Evolutionary conservation across 1,284 basidiomycete species (phyloP).

Genomic region (Fomitopsis palustris): DNA sequence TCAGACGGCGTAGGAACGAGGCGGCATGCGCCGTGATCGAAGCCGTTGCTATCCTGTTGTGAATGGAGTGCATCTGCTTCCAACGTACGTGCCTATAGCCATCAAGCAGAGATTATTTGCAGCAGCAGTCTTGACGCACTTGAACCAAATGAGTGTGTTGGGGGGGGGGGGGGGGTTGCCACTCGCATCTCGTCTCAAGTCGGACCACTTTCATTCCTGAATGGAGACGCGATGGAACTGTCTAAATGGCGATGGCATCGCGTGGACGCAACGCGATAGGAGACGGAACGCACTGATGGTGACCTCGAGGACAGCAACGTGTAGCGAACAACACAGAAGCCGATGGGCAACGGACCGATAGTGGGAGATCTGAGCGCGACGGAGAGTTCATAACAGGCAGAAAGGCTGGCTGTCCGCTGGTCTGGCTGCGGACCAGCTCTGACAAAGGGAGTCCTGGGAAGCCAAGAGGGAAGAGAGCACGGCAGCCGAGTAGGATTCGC

Average conservation of each 20-base stretch:
- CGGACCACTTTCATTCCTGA: too few species aligned
- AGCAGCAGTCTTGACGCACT: not conserved
- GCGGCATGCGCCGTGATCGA: not conserved
- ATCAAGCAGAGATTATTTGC: not conserved
- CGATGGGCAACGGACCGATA: not conserved
- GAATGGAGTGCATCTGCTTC: not conserved
- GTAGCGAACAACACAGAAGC: not conserved
- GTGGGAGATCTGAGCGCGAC: not conserved
- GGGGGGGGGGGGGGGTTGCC: too few species aligned
- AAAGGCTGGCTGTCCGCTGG: not conserved
- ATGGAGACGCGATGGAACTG: too few species aligned
- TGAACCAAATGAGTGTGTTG: not conserved
- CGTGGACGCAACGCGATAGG: not conserved
- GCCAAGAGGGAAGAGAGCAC: not conserved
- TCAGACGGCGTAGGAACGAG: not conserved
- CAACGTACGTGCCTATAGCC: not conserved
- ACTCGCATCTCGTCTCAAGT: too few species aligned
- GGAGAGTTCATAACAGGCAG: not conserved
- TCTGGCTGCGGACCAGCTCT: not conserved
- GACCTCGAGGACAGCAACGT: not conserved
- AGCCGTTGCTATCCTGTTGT: not conserved
- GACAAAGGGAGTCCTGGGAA: not conserved
- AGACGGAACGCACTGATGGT: not conserved
- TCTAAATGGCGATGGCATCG: not conserved
- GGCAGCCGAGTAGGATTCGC: not conserved